phyloP scores from a whole-genome alignment of 768 basidiomycete genomes.

The Russula virescens region DNA sequence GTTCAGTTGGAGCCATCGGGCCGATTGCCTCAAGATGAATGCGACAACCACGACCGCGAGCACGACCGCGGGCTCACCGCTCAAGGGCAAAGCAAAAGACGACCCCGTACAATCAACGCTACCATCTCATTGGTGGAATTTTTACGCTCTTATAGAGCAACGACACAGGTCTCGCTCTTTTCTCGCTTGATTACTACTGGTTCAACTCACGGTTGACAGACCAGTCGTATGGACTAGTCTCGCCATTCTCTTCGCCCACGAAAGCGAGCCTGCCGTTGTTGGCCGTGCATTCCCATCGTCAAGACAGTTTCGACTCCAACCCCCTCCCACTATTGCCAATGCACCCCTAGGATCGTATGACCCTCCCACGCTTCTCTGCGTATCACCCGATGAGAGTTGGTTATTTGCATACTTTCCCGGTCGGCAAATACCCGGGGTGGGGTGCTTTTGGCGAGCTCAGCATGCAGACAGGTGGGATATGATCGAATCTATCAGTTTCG shows the following conservation, averaged over 20 bases:
- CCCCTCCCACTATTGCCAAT: slow-evolving; percentile 45
- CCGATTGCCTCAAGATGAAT: not conserved
- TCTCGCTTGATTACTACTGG: not conserved
- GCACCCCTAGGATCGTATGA: slow-evolving; percentile 47
- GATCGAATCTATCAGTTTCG: slow-evolving; percentile 50
- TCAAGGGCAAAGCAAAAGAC: slow-evolving; percentile 19
- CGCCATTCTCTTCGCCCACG: slow-evolving; percentile 63
- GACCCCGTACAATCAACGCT: slow-evolving; percentile 5
- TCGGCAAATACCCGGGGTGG: slow-evolving; percentile 48
- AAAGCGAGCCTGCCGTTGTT: slow-evolving; percentile 51
- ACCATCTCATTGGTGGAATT: slow-evolving; percentile 19
- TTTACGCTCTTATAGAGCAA: slow-evolving; percentile 15
- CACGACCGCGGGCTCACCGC: slow-evolving; percentile 7
- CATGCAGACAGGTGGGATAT: slow-evolving; percentile 60
- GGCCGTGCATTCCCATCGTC: slow-evolving; percentile 67
- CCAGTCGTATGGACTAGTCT: slow-evolving; percentile 67
- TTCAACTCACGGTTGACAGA: slow-evolving; percentile 33
- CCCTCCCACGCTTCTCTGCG: slow-evolving; percentile 57
- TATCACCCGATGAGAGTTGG: slow-evolving; percentile 54
- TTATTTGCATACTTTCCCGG: slow-evolving; percentile 74
- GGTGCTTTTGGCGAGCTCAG: slow-evolving; percentile 59
- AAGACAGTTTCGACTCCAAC: slow-evolving; percentile 53
- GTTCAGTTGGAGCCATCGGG: not conserved
- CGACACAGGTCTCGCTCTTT: slow-evolving; percentile 4
- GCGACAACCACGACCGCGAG: not conserved